Evolutionary conservation across 371 early-diverging fungal species (phyloP), one percentile per base, ranked within the genome.

Genomic region (Zopfochytrium polystomum): DNA sequence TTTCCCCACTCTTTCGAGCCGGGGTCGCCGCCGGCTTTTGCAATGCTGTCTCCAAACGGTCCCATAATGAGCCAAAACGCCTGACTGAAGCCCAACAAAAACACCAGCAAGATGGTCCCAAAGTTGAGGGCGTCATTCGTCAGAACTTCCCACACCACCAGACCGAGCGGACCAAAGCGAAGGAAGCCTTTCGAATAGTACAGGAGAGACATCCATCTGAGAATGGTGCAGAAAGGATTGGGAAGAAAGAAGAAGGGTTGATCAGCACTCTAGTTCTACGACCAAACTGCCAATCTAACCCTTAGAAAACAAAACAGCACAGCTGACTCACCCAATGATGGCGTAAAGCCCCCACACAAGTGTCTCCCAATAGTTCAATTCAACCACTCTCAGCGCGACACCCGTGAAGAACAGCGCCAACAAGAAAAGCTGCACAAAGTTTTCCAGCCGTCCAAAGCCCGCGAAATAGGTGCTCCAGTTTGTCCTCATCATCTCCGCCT

Each of bases 111-210:
- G 30, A 62, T 42, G 35, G 25, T 26, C 34, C 46, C 18, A 20
- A 45, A 62, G 9, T 15, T 29, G 34, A 30, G 20, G 46, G 48
- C 45, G 26, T 62, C 54, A 15, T 47, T 23, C 11, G 29, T 20
- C 45, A 62, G 26, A 47, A 54, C 55, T 1, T 23, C 18, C 9
- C 13, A 18, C 25, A 62, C 53, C 22, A 62, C 47, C 33, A 54
- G 29, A 20, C 31, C 5, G 11, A 62, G 54, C 32, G 62, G 43
- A n/a, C 62, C 62, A 1, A 62, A 9, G 11, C 45, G 32, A 7
- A 15, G 13, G 33, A 62, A 62, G 11, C 62, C 62, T 18, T 54
- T 58, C 48, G 44, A 45, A 34, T 48, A 62, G 49, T 62, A 54
- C 45, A 62, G 25, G 33, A 54, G 20, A 26, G 44, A 31, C 7